phyloP scores from a whole-genome alignment of 2,329 filamentous ascomycete genomes.

The Epichloe coenophiala region DNA sequence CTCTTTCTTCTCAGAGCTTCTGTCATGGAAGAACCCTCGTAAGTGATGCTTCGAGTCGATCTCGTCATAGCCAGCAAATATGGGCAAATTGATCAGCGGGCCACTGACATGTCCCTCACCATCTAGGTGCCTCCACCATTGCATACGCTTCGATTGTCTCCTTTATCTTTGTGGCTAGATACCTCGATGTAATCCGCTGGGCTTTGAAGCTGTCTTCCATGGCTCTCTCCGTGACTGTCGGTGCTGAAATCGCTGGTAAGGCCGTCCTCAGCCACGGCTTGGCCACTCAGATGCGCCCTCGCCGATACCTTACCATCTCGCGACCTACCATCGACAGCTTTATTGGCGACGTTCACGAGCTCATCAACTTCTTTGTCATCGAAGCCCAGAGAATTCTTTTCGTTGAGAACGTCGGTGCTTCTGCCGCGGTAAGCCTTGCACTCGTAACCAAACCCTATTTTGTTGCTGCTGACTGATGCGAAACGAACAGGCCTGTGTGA shows the following conservation, averaged over 20 bases:
- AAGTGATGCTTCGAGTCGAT: constrained; percentile 15
- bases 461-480: background rate
- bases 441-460: constrained; percentile 6
- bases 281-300: constrained; percentile 51
- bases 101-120: background rate
- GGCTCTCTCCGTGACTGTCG: constrained; percentile 44
- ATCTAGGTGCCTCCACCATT: constrained; percentile 47
- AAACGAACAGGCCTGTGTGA: constrained; percentile 37
- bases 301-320: constrained; percentile 53
- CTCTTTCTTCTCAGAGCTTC: constrained; percentile 55
- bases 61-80: background rate
- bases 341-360: constrained; percentile 52
- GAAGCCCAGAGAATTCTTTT: constrained; percentile 56
- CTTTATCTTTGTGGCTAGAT: constrained; percentile 49
- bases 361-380: constrained; percentile 60
- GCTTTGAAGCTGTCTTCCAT: constrained; percentile 53
- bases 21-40: constrained; percentile 59
- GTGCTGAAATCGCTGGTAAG: constrained; percentile 49
- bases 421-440: constrained; percentile 39
- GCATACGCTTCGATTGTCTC: constrained; percentile 45
- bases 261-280: constrained; percentile 46
- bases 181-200: constrained; percentile 53
- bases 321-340: constrained; percentile 46
- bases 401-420: constrained; percentile 51
- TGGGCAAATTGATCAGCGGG: constrained; percentile 1